Conservation (phyloP, 164 flowering plant genomes). For the Umbilicus rupestris region DNA sequence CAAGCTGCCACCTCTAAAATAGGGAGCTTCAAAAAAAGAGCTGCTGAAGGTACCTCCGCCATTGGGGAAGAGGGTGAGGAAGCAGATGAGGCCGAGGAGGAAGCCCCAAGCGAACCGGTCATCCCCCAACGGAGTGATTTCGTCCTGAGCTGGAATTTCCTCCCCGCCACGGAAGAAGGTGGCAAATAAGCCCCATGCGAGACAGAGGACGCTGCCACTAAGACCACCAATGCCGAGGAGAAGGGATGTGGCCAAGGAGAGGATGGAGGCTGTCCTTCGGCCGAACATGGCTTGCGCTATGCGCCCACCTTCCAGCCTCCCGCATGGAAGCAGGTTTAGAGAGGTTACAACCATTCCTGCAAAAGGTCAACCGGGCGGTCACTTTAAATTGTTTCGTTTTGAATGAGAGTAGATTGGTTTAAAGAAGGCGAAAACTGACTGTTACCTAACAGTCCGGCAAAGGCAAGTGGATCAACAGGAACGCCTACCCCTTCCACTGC, state of each 20-base stretch:
- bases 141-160: slow-evolving; percentile 82
- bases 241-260: slow-evolving; percentile 74
- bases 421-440: slow-evolving; percentile 17
- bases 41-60: slow-evolving; percentile 88
- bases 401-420: neutral
- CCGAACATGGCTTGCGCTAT: slow-evolving; percentile 96
- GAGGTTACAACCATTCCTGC: slow-evolving; percentile 97
- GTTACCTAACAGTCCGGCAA: slow-evolving; percentile 95
- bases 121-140: slow-evolving; percentile 81
- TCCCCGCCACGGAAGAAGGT: slow-evolving; percentile 94
- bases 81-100: slow-evolving; percentile 66
- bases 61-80: slow-evolving; percentile 88
- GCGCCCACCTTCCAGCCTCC: slow-evolving; percentile 92
- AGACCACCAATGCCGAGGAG: slow-evolving; percentile 81
- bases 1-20: slow-evolving; percentile 47
- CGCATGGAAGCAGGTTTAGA: slow-evolving; percentile 80
- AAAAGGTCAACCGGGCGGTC: neutral
- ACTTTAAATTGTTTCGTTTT: neutral
- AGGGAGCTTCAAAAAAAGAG: slow-evolving; percentile 61
- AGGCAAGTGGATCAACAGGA: slow-evolving; percentile 94
- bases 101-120: slow-evolving; percentile 75
- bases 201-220: slow-evolving; percentile 83
- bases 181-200: slow-evolving; percentile 93
- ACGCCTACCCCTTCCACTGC: slow-evolving; percentile 99
- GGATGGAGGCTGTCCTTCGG: slow-evolving; percentile 48